A percentile compares a stretch with the other conserved stretches of the same genome.
Evolutionary conservation across 495 filamentous ascomycete species (phyloP).

Genomic region (Aspergillus panamensis): DNA sequence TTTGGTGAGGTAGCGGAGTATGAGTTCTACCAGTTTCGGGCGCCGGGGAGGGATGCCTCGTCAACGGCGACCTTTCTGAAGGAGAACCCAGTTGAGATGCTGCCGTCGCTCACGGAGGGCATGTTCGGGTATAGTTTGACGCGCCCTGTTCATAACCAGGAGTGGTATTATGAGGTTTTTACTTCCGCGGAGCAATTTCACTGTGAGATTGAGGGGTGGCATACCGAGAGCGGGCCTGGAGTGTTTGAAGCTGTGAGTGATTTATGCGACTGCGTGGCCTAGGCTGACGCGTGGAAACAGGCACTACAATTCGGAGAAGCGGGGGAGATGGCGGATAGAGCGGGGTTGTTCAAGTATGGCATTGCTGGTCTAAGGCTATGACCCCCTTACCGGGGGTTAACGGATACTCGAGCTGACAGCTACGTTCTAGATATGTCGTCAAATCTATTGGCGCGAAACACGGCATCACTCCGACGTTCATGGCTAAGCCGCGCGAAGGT

Average conservation of each 20-base stretch:
- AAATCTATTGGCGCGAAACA: constrained; percentile 80
- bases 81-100: constrained; percentile 63
- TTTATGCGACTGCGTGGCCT: not conserved
- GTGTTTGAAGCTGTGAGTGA: constrained; percentile 82
- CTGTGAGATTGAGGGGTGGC: constrained; percentile 91
- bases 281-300: constrained; percentile 31
- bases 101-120: constrained; percentile 83
- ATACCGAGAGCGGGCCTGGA: constrained; percentile 93
- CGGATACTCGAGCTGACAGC: not conserved
- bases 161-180: constrained; percentile 90
- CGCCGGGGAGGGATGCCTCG: constrained; percentile 64
- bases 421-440: constrained; percentile 64
- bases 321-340: constrained; percentile 83
- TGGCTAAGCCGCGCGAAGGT: constrained; percentile 93
- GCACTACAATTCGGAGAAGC: constrained; percentile 83
- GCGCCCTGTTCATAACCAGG: constrained; percentile 86
- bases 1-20: constrained; percentile 67
- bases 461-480: constrained; percentile 94
- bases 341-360: constrained; percentile 82
- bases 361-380: not conserved
- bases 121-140: constrained; percentile 98
- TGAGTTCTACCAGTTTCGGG: constrained; percentile 93
- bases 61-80: constrained; percentile 70
- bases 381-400: not conserved
- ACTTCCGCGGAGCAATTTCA: constrained; percentile 76